A percentile compares a stretch with the other conserved stretches of the same genome.
These are phyloP conservation scores for Kalmusia sp. DNA, from an alignment of 2,329 filamentous ascomycete species.

Conservation along the genomic window DNA sequence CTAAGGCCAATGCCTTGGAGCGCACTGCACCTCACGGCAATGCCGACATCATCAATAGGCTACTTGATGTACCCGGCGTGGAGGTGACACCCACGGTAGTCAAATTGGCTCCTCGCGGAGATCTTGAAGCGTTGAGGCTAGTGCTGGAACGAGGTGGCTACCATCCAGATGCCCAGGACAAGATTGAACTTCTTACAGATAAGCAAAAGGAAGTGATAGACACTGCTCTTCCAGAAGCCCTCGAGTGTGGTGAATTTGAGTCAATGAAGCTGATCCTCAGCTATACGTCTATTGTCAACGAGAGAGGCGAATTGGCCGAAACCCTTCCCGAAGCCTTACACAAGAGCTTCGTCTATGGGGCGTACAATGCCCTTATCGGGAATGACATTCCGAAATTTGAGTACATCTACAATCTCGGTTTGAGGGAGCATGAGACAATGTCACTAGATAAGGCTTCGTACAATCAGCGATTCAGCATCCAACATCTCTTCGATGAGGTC, in stretches of 20 bases:
- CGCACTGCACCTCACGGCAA: background rate
- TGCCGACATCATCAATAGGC: background rate
- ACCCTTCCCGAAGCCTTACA: background rate
- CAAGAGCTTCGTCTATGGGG: background rate
- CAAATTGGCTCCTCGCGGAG: background rate
- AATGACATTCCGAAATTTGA: constrained; percentile 6
- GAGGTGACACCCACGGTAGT: background rate
- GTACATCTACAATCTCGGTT: constrained; percentile 1
- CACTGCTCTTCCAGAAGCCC: background rate
- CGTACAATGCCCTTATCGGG: background rate
- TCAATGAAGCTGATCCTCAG: background rate
- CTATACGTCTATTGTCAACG: background rate
- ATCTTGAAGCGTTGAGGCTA: background rate
- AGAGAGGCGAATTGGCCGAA: background rate
- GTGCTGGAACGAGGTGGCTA: background rate
- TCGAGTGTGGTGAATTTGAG: background rate
- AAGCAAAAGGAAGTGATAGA: background rate
- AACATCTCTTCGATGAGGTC: constrained; percentile 5
- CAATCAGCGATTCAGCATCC: constrained; percentile 2
- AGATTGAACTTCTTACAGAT: background rate
- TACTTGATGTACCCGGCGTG: background rate
- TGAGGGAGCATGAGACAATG: constrained; percentile 8
- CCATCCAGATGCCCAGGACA: background rate
- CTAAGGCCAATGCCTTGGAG: background rate
- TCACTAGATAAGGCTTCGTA: constrained; percentile 4